Percentiles rank a stretch among this genome's conserved stretches.
Conservation (phyloP, 2,329 filamentous ascomycete genomes). For the Hypoxylon sp. region DNA sequence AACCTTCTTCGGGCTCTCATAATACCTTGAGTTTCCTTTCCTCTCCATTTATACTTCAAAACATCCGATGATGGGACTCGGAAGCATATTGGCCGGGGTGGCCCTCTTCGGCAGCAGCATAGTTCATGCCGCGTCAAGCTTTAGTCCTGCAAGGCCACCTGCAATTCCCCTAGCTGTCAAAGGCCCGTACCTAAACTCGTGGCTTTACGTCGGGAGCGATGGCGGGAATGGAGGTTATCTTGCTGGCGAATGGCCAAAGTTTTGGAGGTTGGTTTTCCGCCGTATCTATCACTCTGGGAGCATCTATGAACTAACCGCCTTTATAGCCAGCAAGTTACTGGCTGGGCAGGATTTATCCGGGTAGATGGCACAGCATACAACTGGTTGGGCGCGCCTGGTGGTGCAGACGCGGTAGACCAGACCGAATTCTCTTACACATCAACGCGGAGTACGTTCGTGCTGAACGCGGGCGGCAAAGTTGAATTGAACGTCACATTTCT, state of each 20-base stretch:
- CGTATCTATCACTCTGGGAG: neutral
- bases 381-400: conserved; percentile 70
- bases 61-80: conserved; percentile 42
- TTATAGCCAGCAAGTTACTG: conserved; percentile 61
- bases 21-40: conserved; percentile 21
- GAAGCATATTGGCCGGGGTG: conserved; percentile 38
- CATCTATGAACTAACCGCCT: conserved; percentile 24
- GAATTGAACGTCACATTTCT: conserved; percentile 74
- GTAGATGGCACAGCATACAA: conserved; percentile 71
- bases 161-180: conserved; percentile 77
- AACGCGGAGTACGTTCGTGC: conserved; percentile 74
- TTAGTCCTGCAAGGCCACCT: conserved; percentile 71
- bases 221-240: conserved; percentile 72
- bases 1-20: conserved; percentile 23
- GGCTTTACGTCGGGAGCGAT: conserved; percentile 69
- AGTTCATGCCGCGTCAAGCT: conserved; percentile 58
- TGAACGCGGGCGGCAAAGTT: conserved; percentile 69
- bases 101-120: conserved; percentile 43
- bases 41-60: conserved; percentile 25
- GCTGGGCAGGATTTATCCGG: conserved; percentile 74
- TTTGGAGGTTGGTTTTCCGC: conserved; percentile 27
- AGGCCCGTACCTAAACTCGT: conserved; percentile 77
- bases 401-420: conserved; percentile 63
- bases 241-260: conserved; percentile 69
- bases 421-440: conserved; percentile 74